Percentiles rank a stretch among this genome's conserved stretches.
Evolutionary conservation across 2,329 filamentous ascomycete genomes (phyloP).

Genomic region (Diaporthe velutina): DNA sequence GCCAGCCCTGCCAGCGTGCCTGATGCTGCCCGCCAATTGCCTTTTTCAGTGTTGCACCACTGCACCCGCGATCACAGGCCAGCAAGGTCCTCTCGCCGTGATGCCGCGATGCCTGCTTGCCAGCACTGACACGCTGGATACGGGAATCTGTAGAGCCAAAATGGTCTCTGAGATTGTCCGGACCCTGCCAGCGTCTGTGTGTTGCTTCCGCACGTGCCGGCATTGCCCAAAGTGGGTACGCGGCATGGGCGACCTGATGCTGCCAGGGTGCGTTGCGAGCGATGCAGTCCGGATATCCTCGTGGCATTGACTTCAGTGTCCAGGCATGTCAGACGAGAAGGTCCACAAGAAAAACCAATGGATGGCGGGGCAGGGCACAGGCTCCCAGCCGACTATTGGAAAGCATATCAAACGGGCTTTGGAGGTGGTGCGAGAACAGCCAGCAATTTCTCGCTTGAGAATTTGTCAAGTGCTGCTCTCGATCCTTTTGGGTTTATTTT

Average conservation of each 20-base stretch:
- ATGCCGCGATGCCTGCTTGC: background rate
- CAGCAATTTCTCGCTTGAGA: conserved; percentile 5
- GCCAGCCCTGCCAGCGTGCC: background rate
- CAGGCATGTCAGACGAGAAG: conserved; percentile 1
- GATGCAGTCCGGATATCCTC: conserved; percentile 9
- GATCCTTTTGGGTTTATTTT: background rate
- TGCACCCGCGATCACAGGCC: background rate
- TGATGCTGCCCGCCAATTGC: background rate
- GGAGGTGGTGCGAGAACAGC: conserved; percentile 3
- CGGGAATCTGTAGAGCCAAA: background rate
- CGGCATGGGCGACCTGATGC: background rate
- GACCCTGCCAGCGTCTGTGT: conserved; percentile 4
- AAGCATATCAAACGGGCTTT: no score
- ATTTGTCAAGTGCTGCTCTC: background rate
- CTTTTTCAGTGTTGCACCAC: background rate
- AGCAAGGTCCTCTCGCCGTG: background rate
- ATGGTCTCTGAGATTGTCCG: conserved; percentile 17
- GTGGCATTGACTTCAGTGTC: conserved; percentile 22
- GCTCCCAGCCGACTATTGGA: background rate
- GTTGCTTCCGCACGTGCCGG: conserved; percentile 11
- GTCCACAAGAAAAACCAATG: background rate
- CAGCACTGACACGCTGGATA: background rate
- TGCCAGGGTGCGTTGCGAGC: conserved; percentile 1
- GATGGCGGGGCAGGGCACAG: conserved; percentile 16
- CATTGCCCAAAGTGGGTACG: background rate